Evolutionary conservation across 2,329 filamentous ascomycete genomes (phyloP).

Genomic region (Phialemonium atrogriseum): DNA sequence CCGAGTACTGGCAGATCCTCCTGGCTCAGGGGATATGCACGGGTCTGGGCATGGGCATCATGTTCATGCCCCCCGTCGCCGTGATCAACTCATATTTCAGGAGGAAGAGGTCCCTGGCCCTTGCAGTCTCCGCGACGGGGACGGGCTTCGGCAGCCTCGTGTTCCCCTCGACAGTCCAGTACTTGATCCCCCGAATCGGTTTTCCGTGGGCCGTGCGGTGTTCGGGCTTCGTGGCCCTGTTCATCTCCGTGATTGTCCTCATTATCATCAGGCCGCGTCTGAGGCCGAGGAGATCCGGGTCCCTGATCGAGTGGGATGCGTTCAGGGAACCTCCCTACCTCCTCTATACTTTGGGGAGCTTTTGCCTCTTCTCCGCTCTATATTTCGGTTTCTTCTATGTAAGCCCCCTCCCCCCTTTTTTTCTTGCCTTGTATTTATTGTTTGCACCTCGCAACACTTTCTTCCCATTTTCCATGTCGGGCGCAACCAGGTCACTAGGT

Average conservation of each 20-base stretch:
- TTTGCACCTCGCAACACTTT: constrained; percentile 4
- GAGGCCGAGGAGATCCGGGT: constrained; percentile 33
- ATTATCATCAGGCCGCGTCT: constrained; percentile 36
- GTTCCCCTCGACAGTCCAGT: constrained; percentile 50
- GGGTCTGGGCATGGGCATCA: constrained; percentile 45
- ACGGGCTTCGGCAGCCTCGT: constrained; percentile 54
- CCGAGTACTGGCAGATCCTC: constrained; percentile 43
- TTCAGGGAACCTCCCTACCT: constrained; percentile 40
- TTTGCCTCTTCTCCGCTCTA: constrained; percentile 38
- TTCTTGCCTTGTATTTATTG: not conserved
- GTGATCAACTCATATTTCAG: constrained; percentile 52
- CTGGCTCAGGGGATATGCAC: constrained; percentile 46
- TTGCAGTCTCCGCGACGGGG: constrained; percentile 52
- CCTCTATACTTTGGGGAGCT: constrained; percentile 27
- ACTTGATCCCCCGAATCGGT: constrained; percentile 51
- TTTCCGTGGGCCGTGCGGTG: constrained; percentile 58
- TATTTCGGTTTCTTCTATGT: constrained; percentile 45
- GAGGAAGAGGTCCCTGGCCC: constrained; percentile 45
- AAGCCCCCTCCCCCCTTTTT: constrained; percentile 10
- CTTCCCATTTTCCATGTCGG: not conserved
- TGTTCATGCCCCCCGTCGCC: constrained; percentile 44
- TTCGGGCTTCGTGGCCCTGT: constrained; percentile 51
- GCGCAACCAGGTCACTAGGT: constrained; percentile 4
- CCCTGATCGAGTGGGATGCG: constrained; percentile 40
- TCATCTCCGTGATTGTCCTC: constrained; percentile 28